phyloP scores from a whole-genome alignment of 352 stramenopile species.

The Phytophthora cactorum region DNA sequence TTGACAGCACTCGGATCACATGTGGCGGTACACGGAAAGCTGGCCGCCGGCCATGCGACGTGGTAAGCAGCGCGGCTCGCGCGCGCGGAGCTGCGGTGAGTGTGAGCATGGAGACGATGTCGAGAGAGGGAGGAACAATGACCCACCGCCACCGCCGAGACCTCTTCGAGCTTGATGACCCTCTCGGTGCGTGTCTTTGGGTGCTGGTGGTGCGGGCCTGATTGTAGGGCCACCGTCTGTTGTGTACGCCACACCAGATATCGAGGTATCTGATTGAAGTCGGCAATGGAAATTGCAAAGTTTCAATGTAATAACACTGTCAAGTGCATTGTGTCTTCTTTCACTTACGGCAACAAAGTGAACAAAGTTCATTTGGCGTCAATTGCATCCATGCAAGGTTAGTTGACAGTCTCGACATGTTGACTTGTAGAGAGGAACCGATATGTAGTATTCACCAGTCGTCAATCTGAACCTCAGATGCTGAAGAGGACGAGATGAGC shows the following conservation, averaged over 20 bases:
- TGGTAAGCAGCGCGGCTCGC: conserved; percentile 16
- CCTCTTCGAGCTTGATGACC: conserved; percentile 31
- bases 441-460: neutral
- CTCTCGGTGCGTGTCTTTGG: conserved; percentile 23
- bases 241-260: conserved; percentile 14
- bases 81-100: conserved; percentile 19
- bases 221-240: conserved; percentile 24
- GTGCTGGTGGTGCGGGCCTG: conserved; percentile 28
- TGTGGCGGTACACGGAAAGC: conserved; percentile 24
- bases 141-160: conserved; percentile 39
- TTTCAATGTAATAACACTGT: neutral
- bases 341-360: neutral
- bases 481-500: neutral
- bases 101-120: conserved; percentile 33
- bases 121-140: conserved; percentile 31
- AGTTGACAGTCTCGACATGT: neutral
- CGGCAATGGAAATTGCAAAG: no score
- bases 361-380: neutral
- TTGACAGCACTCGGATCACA: conserved; percentile 67
- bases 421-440: no score
- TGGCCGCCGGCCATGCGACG: conserved; percentile 16
- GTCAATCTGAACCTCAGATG: neutral
- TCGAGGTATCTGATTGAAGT: conserved; percentile 4
- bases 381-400: neutral
- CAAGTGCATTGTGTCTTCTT: neutral